Evolutionary conservation across 345 rosid species (phyloP), one percentile per base, ranked within the genome.

Genomic region (Cardamine occulta): DNA sequence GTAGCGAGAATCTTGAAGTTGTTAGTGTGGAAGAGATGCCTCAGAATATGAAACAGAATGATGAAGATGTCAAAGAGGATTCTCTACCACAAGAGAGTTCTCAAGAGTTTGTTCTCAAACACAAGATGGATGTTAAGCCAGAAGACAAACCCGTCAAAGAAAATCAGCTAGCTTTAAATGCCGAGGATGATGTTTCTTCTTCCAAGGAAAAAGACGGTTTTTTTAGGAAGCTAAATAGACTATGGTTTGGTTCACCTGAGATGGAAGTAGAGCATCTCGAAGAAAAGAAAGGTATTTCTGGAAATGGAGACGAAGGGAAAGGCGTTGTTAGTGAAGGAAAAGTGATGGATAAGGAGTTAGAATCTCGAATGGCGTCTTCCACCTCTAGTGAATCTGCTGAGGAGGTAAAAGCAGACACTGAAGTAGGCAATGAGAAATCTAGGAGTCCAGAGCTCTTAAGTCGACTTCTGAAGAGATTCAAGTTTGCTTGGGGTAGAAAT

Each of bases 201-300:
- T 61, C 21, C 7, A 6, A 26, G 42, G 76, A 45, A 80, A 70
- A 75, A 81, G 51, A 68, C 51, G 34, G 82, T 70, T 0, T 84
- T 68, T 13, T 81, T 17, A 79, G 54, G 63, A 86, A 74, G 75
- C 24, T 84, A 35, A 70, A 84, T 84, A 78, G 37, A 72, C 63
- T 45, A 65, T 88, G 84, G 86, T 86, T 78, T 78, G 87, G 85
- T 5, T 54, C 75, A 65, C 66, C 79, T 42, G 76, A 67, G n/a
- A 69, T 32, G 44, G 76, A 70, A 66, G 11, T 61, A 72, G 29
- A 53, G 49, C 71, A 58, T 37, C 19, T 62, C 67, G 42, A 73
- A 47, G 61, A 54, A 63, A 68, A 66, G 45, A 17, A 39, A 68
- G 24, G 7, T 60, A 52, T 48, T 44, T 67, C 81, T 51, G 72